Percentiles rank a stretch among this genome's conserved stretches.
These are phyloP conservation scores for Boletus speciosus DNA, from an alignment of 768 basidiomycete genomes.

Conservation along the genomic window DNA sequence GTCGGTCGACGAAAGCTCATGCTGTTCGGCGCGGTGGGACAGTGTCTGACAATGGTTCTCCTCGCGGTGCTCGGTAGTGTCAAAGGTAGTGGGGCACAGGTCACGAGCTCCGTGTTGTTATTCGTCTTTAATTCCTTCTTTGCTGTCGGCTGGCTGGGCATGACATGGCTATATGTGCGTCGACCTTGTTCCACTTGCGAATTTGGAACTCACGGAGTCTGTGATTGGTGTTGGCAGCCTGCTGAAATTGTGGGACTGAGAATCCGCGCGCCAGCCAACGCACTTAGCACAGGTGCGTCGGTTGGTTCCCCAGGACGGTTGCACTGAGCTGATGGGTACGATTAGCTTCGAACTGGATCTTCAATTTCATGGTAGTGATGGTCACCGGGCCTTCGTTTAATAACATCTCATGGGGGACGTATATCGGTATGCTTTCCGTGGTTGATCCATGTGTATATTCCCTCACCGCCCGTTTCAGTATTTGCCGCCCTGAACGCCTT, in stretches of 20 bases:
- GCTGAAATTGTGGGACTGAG: slow-evolving; percentile 63
- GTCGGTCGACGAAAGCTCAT: slow-evolving; percentile 72
- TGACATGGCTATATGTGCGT: slow-evolving; percentile 68
- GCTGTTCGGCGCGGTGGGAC: slow-evolving; percentile 64
- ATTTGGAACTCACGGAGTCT: not conserved
- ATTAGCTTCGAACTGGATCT: slow-evolving; percentile 46
- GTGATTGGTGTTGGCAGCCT: slow-evolving; percentile 35
- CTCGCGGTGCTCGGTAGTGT: slow-evolving; percentile 57
- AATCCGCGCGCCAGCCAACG: slow-evolving; percentile 63
- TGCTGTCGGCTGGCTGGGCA: slow-evolving; percentile 66
- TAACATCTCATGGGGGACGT: slow-evolving; percentile 57
- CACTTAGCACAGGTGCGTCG: slow-evolving; percentile 47
- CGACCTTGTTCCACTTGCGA: not conserved
- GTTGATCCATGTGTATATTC: not conserved
- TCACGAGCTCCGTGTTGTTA: slow-evolving; percentile 51
- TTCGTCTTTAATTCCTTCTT: slow-evolving; percentile 76
- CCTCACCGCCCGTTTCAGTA: slow-evolving; percentile 26
- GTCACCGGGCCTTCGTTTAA: slow-evolving; percentile 58
- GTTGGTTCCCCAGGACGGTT: not conserved
- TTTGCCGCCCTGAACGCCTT: slow-evolving; percentile 57
- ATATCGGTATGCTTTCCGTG: slow-evolving; percentile 41
- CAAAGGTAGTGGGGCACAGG: slow-evolving; percentile 44
- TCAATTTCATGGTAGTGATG: slow-evolving; percentile 60
- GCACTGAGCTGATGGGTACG: not conserved
- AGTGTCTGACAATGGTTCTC: slow-evolving; percentile 55